A percentile compares a stretch with the other conserved stretches of the same genome.
These are phyloP conservation scores for Boletellus ananas DNA, from an alignment of 768 basidiomycete genomes.

Conservation along the genomic window DNA sequence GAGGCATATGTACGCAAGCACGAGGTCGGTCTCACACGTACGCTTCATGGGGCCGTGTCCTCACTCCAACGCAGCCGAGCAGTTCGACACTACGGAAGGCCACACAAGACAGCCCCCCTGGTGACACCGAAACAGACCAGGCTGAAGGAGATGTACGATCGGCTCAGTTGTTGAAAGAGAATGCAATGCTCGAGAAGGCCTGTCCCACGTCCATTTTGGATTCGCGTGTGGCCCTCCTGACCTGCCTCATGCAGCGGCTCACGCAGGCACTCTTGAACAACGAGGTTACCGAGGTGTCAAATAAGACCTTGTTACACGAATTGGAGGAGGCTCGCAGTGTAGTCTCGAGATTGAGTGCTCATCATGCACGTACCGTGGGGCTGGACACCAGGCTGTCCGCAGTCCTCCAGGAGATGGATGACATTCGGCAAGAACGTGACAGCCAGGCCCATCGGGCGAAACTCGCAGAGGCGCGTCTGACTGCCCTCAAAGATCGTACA, in stretches of 20 bases:
- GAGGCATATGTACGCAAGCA: slow-evolving; percentile 79
- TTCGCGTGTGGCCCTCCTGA: slow-evolving; percentile 5
- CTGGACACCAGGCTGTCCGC: slow-evolving; percentile 63
- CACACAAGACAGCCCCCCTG: slow-evolving; percentile 11
- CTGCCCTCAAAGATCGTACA: slow-evolving; percentile 62
- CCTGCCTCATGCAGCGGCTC: slow-evolving; percentile 48
- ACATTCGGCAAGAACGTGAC: slow-evolving; percentile 79
- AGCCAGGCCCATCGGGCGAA: slow-evolving; percentile 63
- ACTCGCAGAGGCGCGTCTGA: slow-evolving; percentile 62
- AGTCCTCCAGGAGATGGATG: slow-evolving; percentile 74
- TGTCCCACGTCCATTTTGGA: neutral
- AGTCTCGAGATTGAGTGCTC: slow-evolving; percentile 63
- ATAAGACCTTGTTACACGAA: slow-evolving; percentile 67
- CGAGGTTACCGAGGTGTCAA: slow-evolving; percentile 78
- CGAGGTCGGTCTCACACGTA: slow-evolving; percentile 44
- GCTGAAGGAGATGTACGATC: slow-evolving; percentile 34
- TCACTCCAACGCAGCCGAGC: slow-evolving; percentile 17
- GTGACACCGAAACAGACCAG: slow-evolving; percentile 9
- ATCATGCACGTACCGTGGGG: slow-evolving; percentile 66
- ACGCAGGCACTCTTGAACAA: slow-evolving; percentile 77
- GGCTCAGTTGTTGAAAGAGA: slow-evolving; percentile 48
- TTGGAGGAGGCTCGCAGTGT: slow-evolving; percentile 68
- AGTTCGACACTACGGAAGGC: slow-evolving; percentile 12
- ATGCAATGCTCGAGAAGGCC: slow-evolving; percentile 50
- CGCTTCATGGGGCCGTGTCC: slow-evolving; percentile 4